Evolutionary conservation across 2,329 filamentous ascomycete species (phyloP).

Genomic region (Penicillium sp.): DNA sequence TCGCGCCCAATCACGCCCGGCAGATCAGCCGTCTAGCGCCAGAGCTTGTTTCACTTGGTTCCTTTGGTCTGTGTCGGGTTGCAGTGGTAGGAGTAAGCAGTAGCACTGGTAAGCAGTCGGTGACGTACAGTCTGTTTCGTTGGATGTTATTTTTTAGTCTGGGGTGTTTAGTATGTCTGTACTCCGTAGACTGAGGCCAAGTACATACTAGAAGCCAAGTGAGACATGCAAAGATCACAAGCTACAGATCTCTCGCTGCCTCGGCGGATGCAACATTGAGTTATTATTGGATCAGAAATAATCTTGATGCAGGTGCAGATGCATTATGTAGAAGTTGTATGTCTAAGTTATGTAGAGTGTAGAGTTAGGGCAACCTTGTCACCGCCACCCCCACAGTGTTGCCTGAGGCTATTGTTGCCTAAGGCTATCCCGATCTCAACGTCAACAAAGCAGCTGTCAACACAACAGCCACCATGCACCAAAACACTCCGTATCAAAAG

Average conservation of each 20-base stretch:
- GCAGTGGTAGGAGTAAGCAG: not conserved
- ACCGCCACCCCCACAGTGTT: not conserved
- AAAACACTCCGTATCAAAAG: too few relatives aligned
- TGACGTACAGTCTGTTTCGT: not conserved
- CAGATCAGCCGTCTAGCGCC: not conserved
- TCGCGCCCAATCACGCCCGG: not conserved
- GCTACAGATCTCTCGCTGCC: not conserved
- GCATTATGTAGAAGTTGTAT: not conserved
- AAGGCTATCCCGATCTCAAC: not conserved
- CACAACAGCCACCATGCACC: not conserved
- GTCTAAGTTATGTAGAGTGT: too few relatives aligned
- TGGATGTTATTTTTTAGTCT: too few relatives aligned
- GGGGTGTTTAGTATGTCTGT: too few relatives aligned
- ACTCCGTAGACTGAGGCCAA: too few relatives aligned
- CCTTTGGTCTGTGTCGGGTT: not conserved
- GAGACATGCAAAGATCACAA: not conserved
- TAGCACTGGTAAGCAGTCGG: not conserved
- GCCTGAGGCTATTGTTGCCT: not conserved
- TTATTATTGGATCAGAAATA: not conserved
- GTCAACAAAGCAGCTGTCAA: not conserved
- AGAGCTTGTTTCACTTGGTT: not conserved
- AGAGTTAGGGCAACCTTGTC: not conserved
- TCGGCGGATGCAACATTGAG: not conserved
- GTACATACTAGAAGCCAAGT: not conserved
- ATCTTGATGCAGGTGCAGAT: too few relatives aligned